These are phyloP conservation scores for Buddleja alternifolia DNA, from an alignment of 257 asterid species.

Conservation along the genomic window DNA sequence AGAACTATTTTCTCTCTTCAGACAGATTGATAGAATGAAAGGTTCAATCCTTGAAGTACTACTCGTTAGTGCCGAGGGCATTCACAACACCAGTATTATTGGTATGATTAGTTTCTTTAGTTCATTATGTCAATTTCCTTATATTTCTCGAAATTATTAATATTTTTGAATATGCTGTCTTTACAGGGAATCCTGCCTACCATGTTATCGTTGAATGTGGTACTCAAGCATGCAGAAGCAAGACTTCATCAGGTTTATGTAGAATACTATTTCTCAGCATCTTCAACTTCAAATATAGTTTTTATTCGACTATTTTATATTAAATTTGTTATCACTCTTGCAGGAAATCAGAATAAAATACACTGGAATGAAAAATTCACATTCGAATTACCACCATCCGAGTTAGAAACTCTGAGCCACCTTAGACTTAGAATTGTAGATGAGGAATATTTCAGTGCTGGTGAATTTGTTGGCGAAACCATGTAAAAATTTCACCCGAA, in stretches of 20 bases:
- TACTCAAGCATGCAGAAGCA: conserved; percentile 57
- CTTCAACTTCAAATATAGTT: not conserved
- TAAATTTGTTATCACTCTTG: not conserved
- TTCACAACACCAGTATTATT: conserved; percentile 41
- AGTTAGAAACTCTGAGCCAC: conserved; percentile 47
- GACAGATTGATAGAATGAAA: conserved; percentile 41
- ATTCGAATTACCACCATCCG: conserved; percentile 49
- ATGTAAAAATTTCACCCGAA: conserved; percentile 37
- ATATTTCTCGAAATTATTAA: not conserved
- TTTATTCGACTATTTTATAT: not conserved
- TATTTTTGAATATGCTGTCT: conserved; percentile 1
- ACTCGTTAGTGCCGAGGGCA: conserved; percentile 74
- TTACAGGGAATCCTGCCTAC: conserved; percentile 58
- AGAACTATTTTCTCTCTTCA: not conserved
- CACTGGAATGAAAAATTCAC: conserved; percentile 75
- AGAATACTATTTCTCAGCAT: conserved; percentile 3
- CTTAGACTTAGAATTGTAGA: conserved; percentile 68
- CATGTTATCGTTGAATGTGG: conserved; percentile 77
- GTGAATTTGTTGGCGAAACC: conserved; percentile 69
- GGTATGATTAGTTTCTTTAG: conserved; percentile 37
- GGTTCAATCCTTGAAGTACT: conserved; percentile 79
- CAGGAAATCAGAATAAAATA: conserved; percentile 52
- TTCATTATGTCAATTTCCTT: not conserved
- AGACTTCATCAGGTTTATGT: conserved; percentile 55
- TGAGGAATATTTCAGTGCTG: conserved; percentile 47